Conservation (phyloP, 257 asterid genomes). For the Solanum pinnatisectum region DNA sequence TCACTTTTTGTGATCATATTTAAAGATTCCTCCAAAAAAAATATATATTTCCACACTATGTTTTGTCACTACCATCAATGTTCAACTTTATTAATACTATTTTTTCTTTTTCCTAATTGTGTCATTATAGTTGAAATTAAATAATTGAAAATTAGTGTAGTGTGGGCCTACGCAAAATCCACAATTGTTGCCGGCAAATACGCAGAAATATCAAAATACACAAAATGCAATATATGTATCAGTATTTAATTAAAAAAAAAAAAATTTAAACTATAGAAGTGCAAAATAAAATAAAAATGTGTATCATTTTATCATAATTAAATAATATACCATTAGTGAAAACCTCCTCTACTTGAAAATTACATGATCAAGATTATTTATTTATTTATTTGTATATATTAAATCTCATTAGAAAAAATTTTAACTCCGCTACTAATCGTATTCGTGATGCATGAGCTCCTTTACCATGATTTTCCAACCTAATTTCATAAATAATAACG, state of each 20-base stretch:
- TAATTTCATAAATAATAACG: not conserved
- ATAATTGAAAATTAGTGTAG: not conserved
- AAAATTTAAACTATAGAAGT: not conserved
- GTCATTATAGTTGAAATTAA: not conserved
- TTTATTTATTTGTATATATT: not conserved
- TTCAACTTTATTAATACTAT: not conserved
- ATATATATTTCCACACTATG: too few relatives aligned
- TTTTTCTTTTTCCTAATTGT: not conserved
- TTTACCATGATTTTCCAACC: not conserved
- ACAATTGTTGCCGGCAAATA: not conserved
- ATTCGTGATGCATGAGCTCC: not conserved
- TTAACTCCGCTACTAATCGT: accelerated
- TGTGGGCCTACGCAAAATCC: not conserved
- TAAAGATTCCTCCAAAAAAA: too few relatives aligned
- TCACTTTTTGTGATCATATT: too few relatives aligned
- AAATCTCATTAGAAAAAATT: not conserved
- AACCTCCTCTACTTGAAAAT: not conserved
- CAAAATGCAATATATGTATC: not conserved
- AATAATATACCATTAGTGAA: not conserved
- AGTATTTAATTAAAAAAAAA: not conserved
- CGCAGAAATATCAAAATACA: not conserved
- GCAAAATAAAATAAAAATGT: not conserved
- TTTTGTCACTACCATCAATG: not conserved
- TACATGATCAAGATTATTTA: not conserved
- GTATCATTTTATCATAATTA: not conserved